Conservation (phyloP, 192 early-diverging fungal genomes). For the Diversispora epigaea region DNA sequence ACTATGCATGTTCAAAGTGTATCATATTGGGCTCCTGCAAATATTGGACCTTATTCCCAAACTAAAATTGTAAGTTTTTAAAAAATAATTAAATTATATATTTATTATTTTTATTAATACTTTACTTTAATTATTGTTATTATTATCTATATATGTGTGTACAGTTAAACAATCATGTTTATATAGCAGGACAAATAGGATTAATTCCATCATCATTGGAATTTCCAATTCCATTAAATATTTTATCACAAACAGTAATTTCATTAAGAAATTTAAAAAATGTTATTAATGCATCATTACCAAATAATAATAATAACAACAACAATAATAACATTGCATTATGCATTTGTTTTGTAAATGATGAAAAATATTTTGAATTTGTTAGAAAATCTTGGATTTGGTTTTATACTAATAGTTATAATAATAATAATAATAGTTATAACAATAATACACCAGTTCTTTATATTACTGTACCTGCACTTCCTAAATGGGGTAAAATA, state of each 20-base stretch:
- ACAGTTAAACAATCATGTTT: constrained; percentile 55
- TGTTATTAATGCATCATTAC: too few relatives aligned
- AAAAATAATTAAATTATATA: neutral
- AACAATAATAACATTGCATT: constrained; percentile 38
- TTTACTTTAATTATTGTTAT: neutral
- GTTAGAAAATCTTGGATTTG: constrained; percentile 41
- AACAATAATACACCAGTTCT: constrained; percentile 41
- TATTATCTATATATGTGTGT: too few relatives aligned
- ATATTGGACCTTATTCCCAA: constrained; percentile 86
- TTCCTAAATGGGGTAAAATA: constrained; percentile 61
- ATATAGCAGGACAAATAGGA: constrained; percentile 79
- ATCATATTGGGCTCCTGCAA: constrained; percentile 89
- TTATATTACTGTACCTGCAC: constrained; percentile 56
- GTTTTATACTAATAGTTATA: neutral
- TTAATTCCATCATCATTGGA: constrained; percentile 64
- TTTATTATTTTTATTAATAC: neutral
- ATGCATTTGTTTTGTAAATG: constrained; percentile 63
- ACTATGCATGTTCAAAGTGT: constrained; percentile 81
- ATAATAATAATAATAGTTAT: neutral
- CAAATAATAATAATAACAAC: constrained; percentile 35
- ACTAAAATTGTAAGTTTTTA: constrained; percentile 52
- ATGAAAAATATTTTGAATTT: constrained; percentile 32
- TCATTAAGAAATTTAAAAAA: constrained; percentile 57
- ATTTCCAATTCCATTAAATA: constrained; percentile 42
- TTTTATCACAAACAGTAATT: constrained; percentile 42